phyloP scores from a whole-genome alignment of 139 green algal genomes.

The Monoraphidium neglectum region DNA sequence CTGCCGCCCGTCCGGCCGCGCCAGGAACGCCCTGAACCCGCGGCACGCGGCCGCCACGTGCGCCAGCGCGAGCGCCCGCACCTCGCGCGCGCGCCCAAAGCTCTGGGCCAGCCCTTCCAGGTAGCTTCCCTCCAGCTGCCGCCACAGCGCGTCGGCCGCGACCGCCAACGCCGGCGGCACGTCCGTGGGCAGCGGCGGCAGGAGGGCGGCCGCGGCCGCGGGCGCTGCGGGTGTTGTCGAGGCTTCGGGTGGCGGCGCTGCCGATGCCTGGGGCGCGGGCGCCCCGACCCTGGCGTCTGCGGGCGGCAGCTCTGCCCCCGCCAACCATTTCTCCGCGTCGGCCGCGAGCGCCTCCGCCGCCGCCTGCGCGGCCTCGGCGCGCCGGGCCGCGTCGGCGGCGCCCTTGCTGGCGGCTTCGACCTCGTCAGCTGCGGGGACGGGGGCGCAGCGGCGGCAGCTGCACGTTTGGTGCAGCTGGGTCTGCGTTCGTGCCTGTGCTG shows the following conservation, averaged over 20 bases:
- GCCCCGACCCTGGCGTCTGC: constrained; percentile 4
- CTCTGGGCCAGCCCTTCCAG: constrained; percentile 43
- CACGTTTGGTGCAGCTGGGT: background rate
- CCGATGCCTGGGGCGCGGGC: background rate
- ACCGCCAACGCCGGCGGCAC: constrained; percentile 22
- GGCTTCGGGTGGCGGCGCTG: no score
- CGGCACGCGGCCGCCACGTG: constrained; percentile 32
- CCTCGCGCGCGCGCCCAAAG: constrained; percentile 49
- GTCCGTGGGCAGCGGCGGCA: constrained; percentile 2
- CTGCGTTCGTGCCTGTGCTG: no score
- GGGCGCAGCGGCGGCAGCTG: background rate
- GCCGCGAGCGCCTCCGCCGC: constrained; percentile 44
- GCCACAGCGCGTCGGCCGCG: constrained; percentile 49
- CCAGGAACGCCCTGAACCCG: constrained; percentile 39
- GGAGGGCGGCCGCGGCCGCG: no score
- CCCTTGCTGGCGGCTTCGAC: constrained; percentile 40
- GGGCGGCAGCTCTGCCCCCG: constrained; percentile 26
- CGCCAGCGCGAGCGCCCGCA: constrained; percentile 36
- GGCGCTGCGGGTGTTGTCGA: no score
- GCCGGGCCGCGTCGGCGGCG: constrained; percentile 41
- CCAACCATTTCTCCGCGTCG: constrained; percentile 48
- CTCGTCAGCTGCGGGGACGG: constrained; percentile 42
- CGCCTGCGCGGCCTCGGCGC: constrained; percentile 50
- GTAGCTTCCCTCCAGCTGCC: constrained; percentile 52
- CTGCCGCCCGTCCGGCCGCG: constrained; percentile 41